Evolutionary conservation across 176 grass and related monocot genomes (phyloP).

Genomic region (Echinochloa phyllopogon): DNA sequence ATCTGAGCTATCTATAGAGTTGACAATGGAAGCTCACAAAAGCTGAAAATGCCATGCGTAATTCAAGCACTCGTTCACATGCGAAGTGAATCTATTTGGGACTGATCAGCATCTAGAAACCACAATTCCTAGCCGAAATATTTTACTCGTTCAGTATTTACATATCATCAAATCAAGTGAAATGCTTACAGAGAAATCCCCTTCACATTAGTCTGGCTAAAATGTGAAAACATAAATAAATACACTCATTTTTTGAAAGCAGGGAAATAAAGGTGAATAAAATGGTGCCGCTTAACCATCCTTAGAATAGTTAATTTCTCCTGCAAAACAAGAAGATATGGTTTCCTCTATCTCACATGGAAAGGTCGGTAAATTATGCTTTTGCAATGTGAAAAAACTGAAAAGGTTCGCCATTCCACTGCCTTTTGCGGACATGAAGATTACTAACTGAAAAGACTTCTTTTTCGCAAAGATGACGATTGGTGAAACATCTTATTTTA

Average conservation of each 20-base stretch:
- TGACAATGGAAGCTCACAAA: neutral
- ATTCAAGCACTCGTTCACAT: neutral
- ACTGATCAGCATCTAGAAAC: neutral
- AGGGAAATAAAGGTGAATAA: neutral
- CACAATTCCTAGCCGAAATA: neutral
- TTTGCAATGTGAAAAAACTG: neutral
- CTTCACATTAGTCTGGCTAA: neutral
- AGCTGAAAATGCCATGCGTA: neutral
- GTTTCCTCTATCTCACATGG: neutral
- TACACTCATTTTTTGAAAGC: neutral
- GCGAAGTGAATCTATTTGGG: neutral
- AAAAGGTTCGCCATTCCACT: neutral
- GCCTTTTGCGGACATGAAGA: neutral
- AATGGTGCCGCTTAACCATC: constrained; percentile 4
- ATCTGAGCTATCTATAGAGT: neutral
- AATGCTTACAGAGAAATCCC: neutral
- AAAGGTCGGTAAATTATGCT: neutral
- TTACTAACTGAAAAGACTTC: neutral
- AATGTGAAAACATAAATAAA: neutral
- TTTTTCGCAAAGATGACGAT: neutral
- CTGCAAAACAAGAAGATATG: neutral
- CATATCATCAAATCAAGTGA: neutral
- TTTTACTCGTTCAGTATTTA: neutral
- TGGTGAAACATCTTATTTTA: no score
- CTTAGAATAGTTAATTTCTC: neutral